Evolutionary conservation across 2,329 filamentous ascomycete genomes (phyloP).

Genomic region (Sporothrix curviconia): DNA sequence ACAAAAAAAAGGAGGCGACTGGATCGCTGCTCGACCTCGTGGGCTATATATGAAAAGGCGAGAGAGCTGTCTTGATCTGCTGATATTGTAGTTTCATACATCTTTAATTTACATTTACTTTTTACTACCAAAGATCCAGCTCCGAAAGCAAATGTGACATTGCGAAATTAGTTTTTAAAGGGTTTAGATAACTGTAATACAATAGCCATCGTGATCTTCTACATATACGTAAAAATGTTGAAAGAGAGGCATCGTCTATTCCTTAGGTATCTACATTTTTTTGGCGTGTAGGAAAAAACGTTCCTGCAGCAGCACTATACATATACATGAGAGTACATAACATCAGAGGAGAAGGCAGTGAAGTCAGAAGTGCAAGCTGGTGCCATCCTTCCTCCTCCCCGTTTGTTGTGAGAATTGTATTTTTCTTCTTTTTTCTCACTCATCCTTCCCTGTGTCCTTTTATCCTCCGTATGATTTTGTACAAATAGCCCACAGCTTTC

Average conservation of each 20-base stretch:
- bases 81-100: too few species aligned
- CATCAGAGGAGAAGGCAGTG: not conserved
- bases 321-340: constrained; percentile 10
- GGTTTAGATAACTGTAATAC: too few species aligned
- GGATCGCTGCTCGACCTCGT: too few species aligned
- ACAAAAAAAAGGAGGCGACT: not conserved
- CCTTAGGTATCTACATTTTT: constrained; percentile 1
- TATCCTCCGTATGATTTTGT: not conserved
- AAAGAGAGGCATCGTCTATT: constrained; percentile 1
- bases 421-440: not conserved
- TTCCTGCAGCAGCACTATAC: not conserved
- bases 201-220: too few species aligned
- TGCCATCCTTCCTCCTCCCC: not conserved
- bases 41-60: too few species aligned
- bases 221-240: too few species aligned
- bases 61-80: too few species aligned
- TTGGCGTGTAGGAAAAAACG: not conserved
- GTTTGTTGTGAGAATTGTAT: not conserved
- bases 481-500: not conserved
- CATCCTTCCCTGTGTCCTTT: not conserved
- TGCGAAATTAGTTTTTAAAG: not conserved
- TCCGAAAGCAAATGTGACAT: not conserved
- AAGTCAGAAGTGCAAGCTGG: not conserved
- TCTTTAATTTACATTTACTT: not conserved
- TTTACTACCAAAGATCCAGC: too few species aligned